These are phyloP conservation scores for Inga laurina DNA, from an alignment of 306 rosid species.

Conservation along the genomic window DNA sequence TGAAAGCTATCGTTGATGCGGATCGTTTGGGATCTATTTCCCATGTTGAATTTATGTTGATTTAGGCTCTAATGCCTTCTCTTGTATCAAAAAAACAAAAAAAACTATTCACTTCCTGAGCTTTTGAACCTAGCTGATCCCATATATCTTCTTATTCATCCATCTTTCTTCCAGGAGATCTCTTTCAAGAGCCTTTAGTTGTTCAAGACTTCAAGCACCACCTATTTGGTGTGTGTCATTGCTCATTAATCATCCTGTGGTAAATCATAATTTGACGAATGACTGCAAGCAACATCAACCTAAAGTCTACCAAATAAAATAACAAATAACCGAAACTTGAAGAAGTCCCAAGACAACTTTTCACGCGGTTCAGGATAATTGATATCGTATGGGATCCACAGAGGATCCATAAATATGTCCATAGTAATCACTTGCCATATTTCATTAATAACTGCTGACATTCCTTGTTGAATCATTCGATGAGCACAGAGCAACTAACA, in stretches of 20 bases:
- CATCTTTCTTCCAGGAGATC: constrained; percentile 40
- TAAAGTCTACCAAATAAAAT: not conserved
- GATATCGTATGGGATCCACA: not conserved
- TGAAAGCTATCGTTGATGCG: too few species aligned
- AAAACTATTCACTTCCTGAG: constrained; percentile 30
- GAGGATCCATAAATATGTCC: not conserved
- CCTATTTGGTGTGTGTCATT: not conserved
- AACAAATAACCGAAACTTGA: not conserved
- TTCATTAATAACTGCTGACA: constrained; percentile 29
- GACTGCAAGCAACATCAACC: not conserved
- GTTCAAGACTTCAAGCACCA: constrained; percentile 32
- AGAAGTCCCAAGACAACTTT: not conserved
- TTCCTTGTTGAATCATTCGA: constrained; percentile 71
- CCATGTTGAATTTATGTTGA: too few species aligned
- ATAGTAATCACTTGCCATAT: not conserved
- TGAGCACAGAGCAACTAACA: constrained; percentile 58
- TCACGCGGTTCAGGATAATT: not conserved
- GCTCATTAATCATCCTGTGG: constrained; percentile 30
- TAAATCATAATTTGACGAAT: not conserved
- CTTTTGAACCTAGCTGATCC: constrained; percentile 28
- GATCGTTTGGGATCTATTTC: too few species aligned
- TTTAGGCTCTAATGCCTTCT: too few species aligned
- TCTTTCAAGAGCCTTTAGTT: constrained; percentile 41
- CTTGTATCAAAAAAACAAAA: too few species aligned
- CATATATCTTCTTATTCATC: constrained; percentile 42